A percentile compares a stretch with the other conserved stretches of the same genome.
Evolutionary conservation across 108 stramenopile genomes (phyloP).

Genomic region (Skeletonema grethae): DNA sequence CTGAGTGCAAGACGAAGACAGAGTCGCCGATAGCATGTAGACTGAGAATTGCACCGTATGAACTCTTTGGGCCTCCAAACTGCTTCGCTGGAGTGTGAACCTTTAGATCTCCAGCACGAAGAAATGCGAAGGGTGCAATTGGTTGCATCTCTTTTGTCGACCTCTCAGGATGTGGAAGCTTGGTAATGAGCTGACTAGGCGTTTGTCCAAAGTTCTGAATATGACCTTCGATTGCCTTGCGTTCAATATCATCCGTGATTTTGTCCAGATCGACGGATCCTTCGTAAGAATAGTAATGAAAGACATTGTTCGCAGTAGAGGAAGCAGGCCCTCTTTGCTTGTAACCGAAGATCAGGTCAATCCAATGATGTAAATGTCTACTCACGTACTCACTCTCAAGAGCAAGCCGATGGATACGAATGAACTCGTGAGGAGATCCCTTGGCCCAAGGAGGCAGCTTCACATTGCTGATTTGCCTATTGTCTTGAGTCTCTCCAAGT

Average conservation of each 20-base stretch:
- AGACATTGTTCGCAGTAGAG: slow-evolving; percentile 87
- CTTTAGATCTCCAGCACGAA: slow-evolving; percentile 42
- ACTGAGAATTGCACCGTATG: slow-evolving; percentile 58
- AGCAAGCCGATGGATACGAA: slow-evolving; percentile 89
- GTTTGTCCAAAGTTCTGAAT: slow-evolving; percentile 98
- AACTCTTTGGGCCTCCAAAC: slow-evolving; percentile 55
- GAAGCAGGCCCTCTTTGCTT: slow-evolving; percentile 91
- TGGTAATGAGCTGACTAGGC: slow-evolving; percentile 85
- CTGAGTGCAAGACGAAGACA: slow-evolving; percentile 70
- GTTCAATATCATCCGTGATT: slow-evolving; percentile 86
- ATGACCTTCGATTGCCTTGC: slow-evolving; percentile 89
- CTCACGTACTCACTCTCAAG: slow-evolving; percentile 95
- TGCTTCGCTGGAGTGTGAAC: slow-evolving; percentile 79
- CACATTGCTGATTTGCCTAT: slow-evolving; percentile 79
- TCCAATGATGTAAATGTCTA: slow-evolving; percentile 89
- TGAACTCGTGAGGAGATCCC: slow-evolving; percentile 89
- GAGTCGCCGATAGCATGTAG: slow-evolving; percentile 56
- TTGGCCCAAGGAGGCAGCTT: slow-evolving; percentile 96
- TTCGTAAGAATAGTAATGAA: slow-evolving; percentile 97
- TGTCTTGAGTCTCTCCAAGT: slow-evolving; percentile 86
- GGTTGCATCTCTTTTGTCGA: slow-evolving; percentile 51
- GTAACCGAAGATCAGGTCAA: slow-evolving; percentile 97
- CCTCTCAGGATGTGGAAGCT: slow-evolving; percentile 71
- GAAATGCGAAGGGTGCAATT: slow-evolving; percentile 64
- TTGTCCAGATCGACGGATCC: slow-evolving; percentile 95